A percentile compares a stretch with the other conserved stretches of the same genome.
These are phyloP conservation scores for Tuber magnatum DNA, from an alignment of 495 filamentous ascomycete species.

Conservation along the genomic window DNA sequence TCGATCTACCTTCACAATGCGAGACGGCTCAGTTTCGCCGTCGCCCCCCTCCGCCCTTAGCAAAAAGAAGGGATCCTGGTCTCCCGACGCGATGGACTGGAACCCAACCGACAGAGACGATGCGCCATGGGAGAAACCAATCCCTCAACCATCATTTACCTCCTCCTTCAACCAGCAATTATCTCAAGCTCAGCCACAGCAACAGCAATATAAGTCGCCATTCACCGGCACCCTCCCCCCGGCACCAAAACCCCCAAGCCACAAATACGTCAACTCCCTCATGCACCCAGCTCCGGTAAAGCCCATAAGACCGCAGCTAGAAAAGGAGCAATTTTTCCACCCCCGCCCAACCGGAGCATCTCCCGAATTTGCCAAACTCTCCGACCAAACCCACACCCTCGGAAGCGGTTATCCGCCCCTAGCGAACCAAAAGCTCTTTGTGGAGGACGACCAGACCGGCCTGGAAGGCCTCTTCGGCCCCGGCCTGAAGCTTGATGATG, in stretches of 20 bases:
- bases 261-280: background rate
- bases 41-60: constrained; percentile 19
- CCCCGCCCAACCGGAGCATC: constrained; percentile 8
- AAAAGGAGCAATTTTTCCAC: constrained; percentile 22
- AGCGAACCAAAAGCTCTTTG: constrained; percentile 26
- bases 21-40: constrained; percentile 12
- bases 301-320: background rate
- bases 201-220: constrained; percentile 15
- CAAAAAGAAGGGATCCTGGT: constrained; percentile 5
- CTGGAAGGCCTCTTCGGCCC: constrained; percentile 17
- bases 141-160: constrained; percentile 19
- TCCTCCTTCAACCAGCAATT: background rate
- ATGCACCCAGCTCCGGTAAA: background rate
- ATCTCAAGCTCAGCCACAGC: background rate
- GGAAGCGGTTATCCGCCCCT: constrained; percentile 22
- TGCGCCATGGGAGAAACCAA: constrained; percentile 12
- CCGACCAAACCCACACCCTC: background rate
- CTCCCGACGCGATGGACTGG: constrained; percentile 39
- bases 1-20: background rate
- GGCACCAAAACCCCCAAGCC: constrained; percentile 14
- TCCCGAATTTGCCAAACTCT: constrained; percentile 6
- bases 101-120: constrained; percentile 20
- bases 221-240: constrained; percentile 22
- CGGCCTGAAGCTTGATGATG: constrained; percentile 16
- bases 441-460: constrained; percentile 21